phyloP scores from a whole-genome alignment of 352 stramenopile species.

The Phytophthora pseudosyringae region DNA sequence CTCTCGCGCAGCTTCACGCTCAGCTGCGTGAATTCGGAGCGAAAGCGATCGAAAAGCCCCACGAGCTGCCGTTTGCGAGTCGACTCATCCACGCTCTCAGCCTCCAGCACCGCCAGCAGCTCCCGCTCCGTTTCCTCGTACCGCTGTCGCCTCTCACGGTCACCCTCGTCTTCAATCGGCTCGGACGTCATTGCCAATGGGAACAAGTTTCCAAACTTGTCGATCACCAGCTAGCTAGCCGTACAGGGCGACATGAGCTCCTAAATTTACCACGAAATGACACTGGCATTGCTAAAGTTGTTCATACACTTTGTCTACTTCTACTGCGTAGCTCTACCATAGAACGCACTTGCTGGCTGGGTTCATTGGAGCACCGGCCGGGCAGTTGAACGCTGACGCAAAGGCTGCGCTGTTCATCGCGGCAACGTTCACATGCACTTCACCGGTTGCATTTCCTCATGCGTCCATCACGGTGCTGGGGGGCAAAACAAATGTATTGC shows the following conservation, averaged over 20 bases:
- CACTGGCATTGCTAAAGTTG: conserved; percentile 7
- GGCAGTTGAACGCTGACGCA: conserved; percentile 56
- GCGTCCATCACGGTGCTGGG: too few species aligned
- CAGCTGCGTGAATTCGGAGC: conserved; percentile 65
- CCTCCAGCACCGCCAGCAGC: conserved; percentile 53
- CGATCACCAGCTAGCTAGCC: neutral
- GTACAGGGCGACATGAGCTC: neutral
- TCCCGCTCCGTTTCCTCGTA: conserved; percentile 60
- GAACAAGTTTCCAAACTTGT: neutral
- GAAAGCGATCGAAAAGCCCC: conserved; percentile 72
- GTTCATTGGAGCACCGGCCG: conserved; percentile 50
- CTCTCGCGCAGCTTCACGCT: conserved; percentile 62
- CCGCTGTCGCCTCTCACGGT: conserved; percentile 38
- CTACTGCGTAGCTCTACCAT: conserved; percentile 36
- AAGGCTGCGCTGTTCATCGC: conserved; percentile 72
- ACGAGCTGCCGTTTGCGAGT: conserved; percentile 66
- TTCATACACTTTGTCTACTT: conserved; percentile 1
- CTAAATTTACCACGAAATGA: conserved; percentile 20
- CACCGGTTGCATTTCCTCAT: conserved; percentile 49
- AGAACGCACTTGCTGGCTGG: conserved; percentile 55
- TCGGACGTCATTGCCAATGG: conserved; percentile 7
- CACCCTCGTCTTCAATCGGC: conserved; percentile 18
- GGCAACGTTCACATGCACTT: conserved; percentile 68
- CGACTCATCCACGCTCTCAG: conserved; percentile 52
- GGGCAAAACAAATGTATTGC: too few species aligned